Conservation (phyloP, 2,329 filamentous ascomycete genomes). For the Amauroascus verrucosus region DNA sequence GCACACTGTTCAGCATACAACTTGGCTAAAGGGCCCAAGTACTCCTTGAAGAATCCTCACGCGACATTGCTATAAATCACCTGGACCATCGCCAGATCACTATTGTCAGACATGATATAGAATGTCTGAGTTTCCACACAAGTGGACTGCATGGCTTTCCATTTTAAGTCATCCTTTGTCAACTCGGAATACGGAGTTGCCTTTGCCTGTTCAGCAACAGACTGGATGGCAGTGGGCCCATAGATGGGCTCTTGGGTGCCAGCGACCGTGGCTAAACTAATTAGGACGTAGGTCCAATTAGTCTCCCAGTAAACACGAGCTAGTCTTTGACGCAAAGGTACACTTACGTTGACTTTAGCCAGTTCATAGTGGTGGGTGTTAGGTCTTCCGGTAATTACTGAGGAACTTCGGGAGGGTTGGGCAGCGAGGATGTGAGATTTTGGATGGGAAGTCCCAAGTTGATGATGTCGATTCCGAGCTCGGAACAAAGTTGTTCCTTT, state of each 20-base stretch:
- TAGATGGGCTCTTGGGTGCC: slow-evolving; percentile 96
- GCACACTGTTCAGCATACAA: slow-evolving; percentile 10
- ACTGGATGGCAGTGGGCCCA: slow-evolving; percentile 74
- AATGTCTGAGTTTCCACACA: slow-evolving; percentile 92
- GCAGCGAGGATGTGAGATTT: not conserved
- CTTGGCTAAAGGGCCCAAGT: slow-evolving; percentile 2
- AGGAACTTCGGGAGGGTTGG: not conserved
- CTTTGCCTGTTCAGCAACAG: slow-evolving; percentile 71
- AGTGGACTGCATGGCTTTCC: slow-evolving; percentile 70
- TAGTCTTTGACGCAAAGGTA: slow-evolving; percentile 15
- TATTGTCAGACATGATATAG: slow-evolving; percentile 73
- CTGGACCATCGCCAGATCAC: slow-evolving; percentile 68
- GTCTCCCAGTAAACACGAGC: slow-evolving; percentile 33
- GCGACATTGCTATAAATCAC: slow-evolving; percentile 96
- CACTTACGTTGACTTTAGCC: slow-evolving; percentile 81
- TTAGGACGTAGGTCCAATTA: slow-evolving; percentile 35
- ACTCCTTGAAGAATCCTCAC: slow-evolving; percentile 44
- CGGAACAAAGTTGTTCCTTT: slow-evolving; percentile 3
- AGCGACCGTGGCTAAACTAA: slow-evolving; percentile 62
- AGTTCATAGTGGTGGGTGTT: slow-evolving; percentile 65
- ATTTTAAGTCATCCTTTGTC: slow-evolving; percentile 67
- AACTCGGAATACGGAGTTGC: slow-evolving; percentile 71
- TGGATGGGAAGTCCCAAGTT: not conserved
- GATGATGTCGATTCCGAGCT: slow-evolving; percentile 1
- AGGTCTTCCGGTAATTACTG: not conserved